Conservation (phyloP, 768 basidiomycete species). For the Ephemerocybe angulata region DNA sequence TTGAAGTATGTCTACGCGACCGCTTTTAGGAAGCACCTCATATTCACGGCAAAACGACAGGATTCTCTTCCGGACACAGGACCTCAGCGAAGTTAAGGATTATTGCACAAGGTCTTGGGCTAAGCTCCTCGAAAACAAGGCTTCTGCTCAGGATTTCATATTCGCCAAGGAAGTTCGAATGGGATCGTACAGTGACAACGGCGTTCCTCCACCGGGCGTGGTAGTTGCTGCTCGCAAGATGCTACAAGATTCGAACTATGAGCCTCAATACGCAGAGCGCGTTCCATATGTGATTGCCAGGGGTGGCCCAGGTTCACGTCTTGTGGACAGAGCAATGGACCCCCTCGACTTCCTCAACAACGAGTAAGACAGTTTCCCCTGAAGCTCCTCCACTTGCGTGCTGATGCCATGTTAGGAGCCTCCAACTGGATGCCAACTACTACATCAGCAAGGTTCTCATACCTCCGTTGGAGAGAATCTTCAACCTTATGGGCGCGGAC, state of each 20-base stretch:
- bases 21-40: background rate
- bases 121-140: slow-evolving; percentile 75
- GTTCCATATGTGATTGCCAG: slow-evolving; percentile 85
- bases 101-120: slow-evolving; percentile 85
- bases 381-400: background rate
- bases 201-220: slow-evolving; percentile 87
- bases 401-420: slow-evolving; percentile 39
- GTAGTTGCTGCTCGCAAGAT: slow-evolving; percentile 77
- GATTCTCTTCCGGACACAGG: slow-evolving; percentile 84
- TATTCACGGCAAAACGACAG: slow-evolving; percentile 37
- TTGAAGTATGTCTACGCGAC: slow-evolving; percentile 58
- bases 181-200: slow-evolving; percentile 91
- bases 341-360: slow-evolving; percentile 27
- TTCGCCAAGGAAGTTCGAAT: slow-evolving; percentile 92
- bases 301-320: slow-evolving; percentile 56
- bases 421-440: slow-evolving; percentile 80
- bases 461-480: slow-evolving; percentile 85
- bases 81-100: slow-evolving; percentile 84
- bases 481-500: slow-evolving; percentile 88
- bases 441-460: slow-evolving; percentile 88
- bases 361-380: slow-evolving; percentile 12
- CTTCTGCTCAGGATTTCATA: slow-evolving; percentile 88
- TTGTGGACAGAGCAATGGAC: slow-evolving; percentile 37
- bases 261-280: slow-evolving; percentile 90
- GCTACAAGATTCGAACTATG: slow-evolving; percentile 71